phyloP scores from a whole-genome alignment of 2,329 filamentous ascomycete species.

The Venturia carpophila region DNA sequence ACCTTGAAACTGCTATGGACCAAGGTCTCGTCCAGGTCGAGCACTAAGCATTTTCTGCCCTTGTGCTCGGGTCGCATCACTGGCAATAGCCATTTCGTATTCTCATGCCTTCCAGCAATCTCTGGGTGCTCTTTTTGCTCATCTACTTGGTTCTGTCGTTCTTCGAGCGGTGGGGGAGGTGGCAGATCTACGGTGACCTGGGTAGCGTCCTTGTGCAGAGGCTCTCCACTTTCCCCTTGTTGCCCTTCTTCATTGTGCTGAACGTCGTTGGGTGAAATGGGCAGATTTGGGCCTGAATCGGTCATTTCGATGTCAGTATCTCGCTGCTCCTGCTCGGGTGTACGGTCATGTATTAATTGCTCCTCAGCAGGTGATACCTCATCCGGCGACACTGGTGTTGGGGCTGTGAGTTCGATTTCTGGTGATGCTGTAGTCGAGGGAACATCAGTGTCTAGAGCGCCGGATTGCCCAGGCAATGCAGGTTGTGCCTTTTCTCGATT shows the following conservation, averaged over 20 bases:
- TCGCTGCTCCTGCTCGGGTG: constrained; percentile 38
- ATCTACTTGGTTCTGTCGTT: constrained; percentile 35
- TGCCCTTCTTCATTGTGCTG: constrained; percentile 25
- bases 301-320: constrained; percentile 58
- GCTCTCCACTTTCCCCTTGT: constrained; percentile 23
- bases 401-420: constrained; percentile 37
- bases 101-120: constrained; percentile 31
- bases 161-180: constrained; percentile 47
- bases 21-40: constrained; percentile 92
- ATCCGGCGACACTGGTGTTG: constrained; percentile 38
- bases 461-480: constrained; percentile 27
- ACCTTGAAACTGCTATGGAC: constrained; percentile 99
- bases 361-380: constrained; percentile 34
- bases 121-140: constrained; percentile 23
- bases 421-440: constrained; percentile 24
- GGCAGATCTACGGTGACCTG: constrained; percentile 40
- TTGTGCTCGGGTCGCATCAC: constrained; percentile 70
- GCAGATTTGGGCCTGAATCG: constrained; percentile 45
- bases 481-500: constrained; percentile 21
- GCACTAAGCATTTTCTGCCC: constrained; percentile 86
- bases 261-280: constrained; percentile 45
- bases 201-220: constrained; percentile 25
- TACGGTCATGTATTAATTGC: constrained; percentile 42
- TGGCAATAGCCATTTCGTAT: constrained; percentile 69
- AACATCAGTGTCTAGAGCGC: constrained; percentile 27